Conservation (phyloP, 306 rosid species). For the Corylus heterophylla region DNA sequence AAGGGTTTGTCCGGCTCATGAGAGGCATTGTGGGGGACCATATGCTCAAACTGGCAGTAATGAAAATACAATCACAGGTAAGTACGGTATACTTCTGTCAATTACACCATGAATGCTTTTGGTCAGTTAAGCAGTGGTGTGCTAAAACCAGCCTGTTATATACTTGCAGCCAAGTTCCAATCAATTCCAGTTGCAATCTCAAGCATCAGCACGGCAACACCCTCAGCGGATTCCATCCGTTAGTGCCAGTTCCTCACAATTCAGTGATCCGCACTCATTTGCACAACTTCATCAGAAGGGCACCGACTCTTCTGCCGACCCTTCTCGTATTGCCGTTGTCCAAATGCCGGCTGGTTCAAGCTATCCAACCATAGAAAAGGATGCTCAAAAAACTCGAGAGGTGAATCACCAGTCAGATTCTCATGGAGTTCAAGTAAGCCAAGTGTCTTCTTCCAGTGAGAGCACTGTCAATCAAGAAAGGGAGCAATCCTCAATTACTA, state of each 20-base stretch:
- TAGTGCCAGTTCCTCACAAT: constrained; percentile 53
- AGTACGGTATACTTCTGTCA: constrained; percentile 18
- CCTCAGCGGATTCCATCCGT: constrained; percentile 62
- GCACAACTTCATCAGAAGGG: constrained; percentile 76
- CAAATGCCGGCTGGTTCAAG: constrained; percentile 44
- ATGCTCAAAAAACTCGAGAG: constrained; percentile 51
- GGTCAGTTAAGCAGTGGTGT: neutral
- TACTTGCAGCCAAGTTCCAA: constrained; percentile 19
- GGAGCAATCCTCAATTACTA: constrained; percentile 55
- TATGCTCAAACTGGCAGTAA: constrained; percentile 77
- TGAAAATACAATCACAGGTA: constrained; percentile 73
- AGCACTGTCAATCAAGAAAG: constrained; percentile 57
- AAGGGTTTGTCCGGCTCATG: constrained; percentile 73
- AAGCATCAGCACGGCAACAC: constrained; percentile 54
- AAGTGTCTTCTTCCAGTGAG: constrained; percentile 51
- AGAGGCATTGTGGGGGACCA: constrained; percentile 84
- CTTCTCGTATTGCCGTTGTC: constrained; percentile 49
- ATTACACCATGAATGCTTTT: neutral
- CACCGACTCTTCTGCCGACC: constrained; percentile 53
- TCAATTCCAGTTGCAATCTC: constrained; percentile 38
- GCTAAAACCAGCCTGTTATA: constrained; percentile 2
- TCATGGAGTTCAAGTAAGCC: constrained; percentile 54
- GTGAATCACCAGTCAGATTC: constrained; percentile 48
- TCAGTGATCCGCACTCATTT: constrained; percentile 69
- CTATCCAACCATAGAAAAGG: constrained; percentile 45